Evolutionary conservation across 2,329 filamentous ascomycete species (phyloP), one percentile per base, ranked within the genome.

Genomic region (Seiridium cupressi): DNA sequence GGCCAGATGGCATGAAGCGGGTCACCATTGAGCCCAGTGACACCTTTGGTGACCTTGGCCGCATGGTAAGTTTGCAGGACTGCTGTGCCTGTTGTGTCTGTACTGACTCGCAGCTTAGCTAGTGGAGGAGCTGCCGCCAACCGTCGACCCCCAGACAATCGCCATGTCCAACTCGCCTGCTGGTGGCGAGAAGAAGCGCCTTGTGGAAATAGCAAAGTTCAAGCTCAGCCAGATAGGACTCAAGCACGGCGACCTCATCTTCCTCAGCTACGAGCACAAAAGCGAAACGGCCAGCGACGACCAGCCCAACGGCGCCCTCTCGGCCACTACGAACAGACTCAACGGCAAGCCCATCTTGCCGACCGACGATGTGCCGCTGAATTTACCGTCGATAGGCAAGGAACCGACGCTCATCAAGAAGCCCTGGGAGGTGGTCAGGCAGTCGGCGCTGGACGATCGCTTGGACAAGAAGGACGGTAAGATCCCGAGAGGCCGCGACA

Each of bases 1-100:
- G 93, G 73, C 92, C 91, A 65, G 93, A 97, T 79, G 95, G 95
- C 79, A 95, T 95, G 82, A 89, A 93, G 76, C 90, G 95, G 68
- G 81, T 98, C 69, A 91, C 83, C 56, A 85, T 96, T 66, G 88
- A 93, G 68, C 85, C 89, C 55, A 82, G 84, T 47, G 88, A 91
- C 64, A 88, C 88, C 0, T 97, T 98, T 73, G 80, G 78, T 47
- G 77, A 85, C n/a, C 77, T 89, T 47, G 83, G 81, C 38, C 72
- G 77, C 34, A 77, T 82, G 76, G 85, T 87, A 72, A 49, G 55
- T 36, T 8, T 38, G 10, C 18, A 26, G 18, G 18, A 26, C 18
- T 26, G 18, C 18, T 26, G 18, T 6, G n/a, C 32, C 11, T 9
- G 32, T 11, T 35, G 8, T 1, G 11, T 11, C 10, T 53, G 3